Base-by-base conservation (phyloP, 1,284 basidiomycete species). In the Apiotrichum brassicae region DNA sequence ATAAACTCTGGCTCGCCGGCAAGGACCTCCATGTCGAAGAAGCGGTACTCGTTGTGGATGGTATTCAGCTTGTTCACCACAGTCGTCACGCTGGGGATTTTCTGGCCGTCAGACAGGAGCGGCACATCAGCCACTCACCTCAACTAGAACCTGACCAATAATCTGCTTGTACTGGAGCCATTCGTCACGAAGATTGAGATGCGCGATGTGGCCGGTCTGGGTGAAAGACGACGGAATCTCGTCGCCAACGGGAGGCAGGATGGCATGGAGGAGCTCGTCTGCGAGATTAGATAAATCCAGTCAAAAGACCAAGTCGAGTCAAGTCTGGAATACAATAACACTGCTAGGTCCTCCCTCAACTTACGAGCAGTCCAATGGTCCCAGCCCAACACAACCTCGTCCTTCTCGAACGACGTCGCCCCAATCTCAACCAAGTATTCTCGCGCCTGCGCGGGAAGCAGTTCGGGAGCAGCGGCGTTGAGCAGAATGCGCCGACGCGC, bases 1-100 rank as follows among this genome's bases (percentile, higher is more conserved):
- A 87, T 62, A 63, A 85, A 94, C 63, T 95, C 80, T 0, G 83
- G 79, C 51, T 89, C 84, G 12, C 95, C 95, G 0, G 94, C 93
- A 19, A 99, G 77, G 2, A 97, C 78, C 65, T 99, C 95, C 95
- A 99, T 98, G 61, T 87, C 81, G 72, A 99, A 98, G 57, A 92
- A 87, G 19, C 95, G 83, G 71, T 92, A 98, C 65, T 87, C 78
- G 20, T 79, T 83, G 64, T 92, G 84, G 57, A 97, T 97, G 19
- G 75, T 81, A 63, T 95, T 83, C 19, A 97, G 76, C 71, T 98
- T 99, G 77, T 98, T 97, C 38, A 99, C 92, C 2, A 98, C 91
- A 0, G 94, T 98, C 56, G 79, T 80, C 38, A 95, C 78, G 8
- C 74, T 74, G 16, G 78, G 77, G 60, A 87, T 87, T 85, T 95